A percentile compares a stretch with the other conserved stretches of the same genome.
These are phyloP conservation scores for Papiliotrema flavescens DNA, from an alignment of 1,284 basidiomycete species.

Conservation along the genomic window DNA sequence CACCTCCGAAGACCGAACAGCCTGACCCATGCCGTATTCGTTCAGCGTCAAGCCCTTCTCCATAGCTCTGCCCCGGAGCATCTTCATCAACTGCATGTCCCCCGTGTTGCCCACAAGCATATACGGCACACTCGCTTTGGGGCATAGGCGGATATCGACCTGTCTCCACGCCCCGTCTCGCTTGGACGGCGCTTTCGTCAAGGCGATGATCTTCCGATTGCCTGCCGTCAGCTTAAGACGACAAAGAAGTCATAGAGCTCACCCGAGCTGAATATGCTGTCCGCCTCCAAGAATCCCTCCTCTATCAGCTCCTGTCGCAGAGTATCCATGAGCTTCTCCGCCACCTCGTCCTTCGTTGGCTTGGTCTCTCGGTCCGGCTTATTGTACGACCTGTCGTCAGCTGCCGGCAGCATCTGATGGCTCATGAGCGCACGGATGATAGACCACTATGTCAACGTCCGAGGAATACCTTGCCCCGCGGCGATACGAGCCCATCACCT, in stretches of 20 bases:
- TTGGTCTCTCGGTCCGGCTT: constrained; percentile 10
- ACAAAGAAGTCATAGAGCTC: background rate
- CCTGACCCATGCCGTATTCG: constrained; percentile 37
- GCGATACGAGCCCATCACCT: constrained; percentile 38
- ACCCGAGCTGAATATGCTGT: constrained; percentile 28
- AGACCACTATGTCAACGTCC: constrained; percentile 38
- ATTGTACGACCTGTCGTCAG: constrained; percentile 5
- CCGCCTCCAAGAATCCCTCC: constrained; percentile 17
- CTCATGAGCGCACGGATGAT: constrained; percentile 23
- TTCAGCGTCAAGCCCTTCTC: constrained; percentile 32
- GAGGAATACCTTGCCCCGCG: constrained; percentile 30
- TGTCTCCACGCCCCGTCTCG: constrained; percentile 20
- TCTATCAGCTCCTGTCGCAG: constrained; percentile 17
- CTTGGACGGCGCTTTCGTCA: constrained; percentile 19
- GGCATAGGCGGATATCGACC: constrained; percentile 38
- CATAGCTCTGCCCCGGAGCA: constrained; percentile 22
- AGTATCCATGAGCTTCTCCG: constrained; percentile 21
- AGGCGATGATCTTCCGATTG: constrained; percentile 27
- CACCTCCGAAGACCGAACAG: constrained; percentile 11
- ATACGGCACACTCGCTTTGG: constrained; percentile 23
- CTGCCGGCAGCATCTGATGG: background rate
- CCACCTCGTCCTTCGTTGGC: constrained; percentile 7
- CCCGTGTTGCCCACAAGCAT: constrained; percentile 41
- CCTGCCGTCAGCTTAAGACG: constrained; percentile 11
- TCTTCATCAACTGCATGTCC: constrained; percentile 36